Evolutionary conservation across 2,329 filamentous ascomycete species (phyloP).

Genomic region (Coniosporium tulheliwenetii): DNA sequence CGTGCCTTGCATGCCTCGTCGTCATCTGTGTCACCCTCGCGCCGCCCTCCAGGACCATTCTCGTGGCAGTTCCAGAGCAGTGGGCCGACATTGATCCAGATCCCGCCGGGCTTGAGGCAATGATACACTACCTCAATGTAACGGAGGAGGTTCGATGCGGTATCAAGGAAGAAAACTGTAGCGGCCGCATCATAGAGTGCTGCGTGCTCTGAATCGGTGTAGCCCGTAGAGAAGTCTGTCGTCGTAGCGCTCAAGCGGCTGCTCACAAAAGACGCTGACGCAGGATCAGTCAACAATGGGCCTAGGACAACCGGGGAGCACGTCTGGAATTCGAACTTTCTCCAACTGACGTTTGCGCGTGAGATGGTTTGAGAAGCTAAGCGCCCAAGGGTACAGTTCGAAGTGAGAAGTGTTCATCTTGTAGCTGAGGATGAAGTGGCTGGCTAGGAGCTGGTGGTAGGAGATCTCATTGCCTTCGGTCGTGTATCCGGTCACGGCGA

Average conservation of each 20-base stretch:
- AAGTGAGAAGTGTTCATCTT: constrained; percentile 46
- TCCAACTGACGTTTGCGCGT: constrained; percentile 60
- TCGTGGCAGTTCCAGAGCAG: constrained; percentile 93
- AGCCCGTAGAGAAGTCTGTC: constrained; percentile 83
- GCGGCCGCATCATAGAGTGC: constrained; percentile 65
- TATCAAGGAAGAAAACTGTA: constrained; percentile 93
- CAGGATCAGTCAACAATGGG: constrained; percentile 13
- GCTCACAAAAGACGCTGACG: constrained; percentile 15
- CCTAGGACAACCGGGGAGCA: constrained; percentile 27
- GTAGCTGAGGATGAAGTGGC: constrained; percentile 57
- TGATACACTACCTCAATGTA: constrained; percentile 74
- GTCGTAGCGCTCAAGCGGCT: constrained; percentile 85
- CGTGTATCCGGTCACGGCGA: constrained; percentile 56
- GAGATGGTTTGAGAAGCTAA: constrained; percentile 75
- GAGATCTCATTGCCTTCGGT: constrained; percentile 89
- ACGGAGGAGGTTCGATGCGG: constrained; percentile 78
- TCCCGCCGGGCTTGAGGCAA: constrained; percentile 61
- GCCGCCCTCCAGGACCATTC: constrained; percentile 42
- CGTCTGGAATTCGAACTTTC: constrained; percentile 61
- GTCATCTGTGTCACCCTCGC: constrained; percentile 17
- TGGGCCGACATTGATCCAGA: constrained; percentile 83
- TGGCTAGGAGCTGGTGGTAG: constrained; percentile 84
- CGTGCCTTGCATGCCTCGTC: constrained; percentile 3
- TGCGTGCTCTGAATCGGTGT: constrained; percentile 47
- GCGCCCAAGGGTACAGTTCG: constrained; percentile 69